Evolutionary conservation across 164 flowering plant genomes (phyloP), one percentile per base, ranked within the genome.

Genomic region (Warburgia ugandensis): DNA sequence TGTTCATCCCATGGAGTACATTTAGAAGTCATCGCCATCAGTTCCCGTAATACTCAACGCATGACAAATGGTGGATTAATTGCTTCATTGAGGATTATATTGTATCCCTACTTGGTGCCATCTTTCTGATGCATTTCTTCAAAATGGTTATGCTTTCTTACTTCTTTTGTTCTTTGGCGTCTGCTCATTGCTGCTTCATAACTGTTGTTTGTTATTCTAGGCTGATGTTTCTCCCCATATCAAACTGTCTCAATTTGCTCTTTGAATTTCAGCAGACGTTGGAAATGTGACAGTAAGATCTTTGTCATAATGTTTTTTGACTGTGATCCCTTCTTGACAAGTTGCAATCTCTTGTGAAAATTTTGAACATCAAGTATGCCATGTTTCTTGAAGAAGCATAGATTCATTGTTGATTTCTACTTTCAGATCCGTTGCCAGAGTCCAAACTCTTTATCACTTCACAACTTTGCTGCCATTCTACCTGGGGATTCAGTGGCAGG

Each of bases 401-500:
- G 16, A 6, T 46, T 26, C 30, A 23, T 41, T 30, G 42, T 49
- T 54, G 32, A 32, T 35, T 46, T 55, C 42, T 50, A 39, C 36
- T 71, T 74, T 60, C 79, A 75, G 84, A 61, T 77, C 47, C 66
- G 48, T 5, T 48, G 62, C 69, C 69, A 78, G 62, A 77, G 54
- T 29, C 20, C 60, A 22, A 64, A 55, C 19, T 48, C 64, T 39
- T 50, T 74, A 25, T 65, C 77, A 21, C 47, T 30, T 30, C 83
- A 77, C 65, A 80, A 70, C 56, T 91, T 91, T 58, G 98, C 95
- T 36, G 98, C 98, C 27, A 69, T 91, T 45, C 61, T 91, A 51
- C 96, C 95, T 0, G 98, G 95, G 12, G 96, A 91, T 64, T 85
- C 98, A n/a, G 80, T 83, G 35, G 98, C 94, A 3, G 96, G 94